Evolutionary conservation across 805 yeast genomes (phyloP).

Genomic region (Metschnikowia borealis): DNA sequence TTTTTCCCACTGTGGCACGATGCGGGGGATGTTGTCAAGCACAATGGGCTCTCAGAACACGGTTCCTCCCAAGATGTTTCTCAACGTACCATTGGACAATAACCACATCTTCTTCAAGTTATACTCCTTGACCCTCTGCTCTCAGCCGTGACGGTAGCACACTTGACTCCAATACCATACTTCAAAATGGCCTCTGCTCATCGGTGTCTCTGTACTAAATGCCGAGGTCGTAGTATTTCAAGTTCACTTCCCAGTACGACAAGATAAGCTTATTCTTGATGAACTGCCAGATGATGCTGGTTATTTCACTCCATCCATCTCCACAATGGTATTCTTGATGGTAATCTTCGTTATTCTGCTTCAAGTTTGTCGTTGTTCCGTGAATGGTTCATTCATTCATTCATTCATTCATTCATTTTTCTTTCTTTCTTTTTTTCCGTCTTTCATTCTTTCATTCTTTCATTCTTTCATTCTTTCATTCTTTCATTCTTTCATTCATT

Average conservation of each 20-base stretch:
- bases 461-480: too few species aligned
- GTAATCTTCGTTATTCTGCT: slow-evolving; percentile 44
- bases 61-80: slow-evolving; percentile 79
- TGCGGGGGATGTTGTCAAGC: slow-evolving; percentile 70
- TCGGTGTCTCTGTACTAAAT: slow-evolving; percentile 65
- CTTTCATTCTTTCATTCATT: too few species aligned
- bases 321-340: slow-evolving; percentile 72
- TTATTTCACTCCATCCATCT: slow-evolving; percentile 84
- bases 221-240: slow-evolving; percentile 73
- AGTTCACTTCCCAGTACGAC: slow-evolving; percentile 69
- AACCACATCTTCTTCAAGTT: slow-evolving; percentile 76
- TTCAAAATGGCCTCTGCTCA: slow-evolving; percentile 73
- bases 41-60: slow-evolving; percentile 83
- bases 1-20: slow-evolving; percentile 76
- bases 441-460: too few species aligned
- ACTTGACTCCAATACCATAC: slow-evolving; percentile 77
- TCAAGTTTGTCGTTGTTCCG: neutral
- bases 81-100: slow-evolving; percentile 80
- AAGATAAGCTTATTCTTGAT: slow-evolving; percentile 64
- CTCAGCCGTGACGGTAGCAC: slow-evolving; percentile 88
- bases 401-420: too few species aligned
- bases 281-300: slow-evolving; percentile 76
- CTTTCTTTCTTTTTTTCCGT: too few species aligned
- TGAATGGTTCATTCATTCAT: too few species aligned
- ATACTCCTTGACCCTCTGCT: slow-evolving; percentile 72